Evolutionary conservation across 805 yeast species (phyloP), one percentile per base, ranked within the genome.

Genomic region (Candida germanica): DNA sequence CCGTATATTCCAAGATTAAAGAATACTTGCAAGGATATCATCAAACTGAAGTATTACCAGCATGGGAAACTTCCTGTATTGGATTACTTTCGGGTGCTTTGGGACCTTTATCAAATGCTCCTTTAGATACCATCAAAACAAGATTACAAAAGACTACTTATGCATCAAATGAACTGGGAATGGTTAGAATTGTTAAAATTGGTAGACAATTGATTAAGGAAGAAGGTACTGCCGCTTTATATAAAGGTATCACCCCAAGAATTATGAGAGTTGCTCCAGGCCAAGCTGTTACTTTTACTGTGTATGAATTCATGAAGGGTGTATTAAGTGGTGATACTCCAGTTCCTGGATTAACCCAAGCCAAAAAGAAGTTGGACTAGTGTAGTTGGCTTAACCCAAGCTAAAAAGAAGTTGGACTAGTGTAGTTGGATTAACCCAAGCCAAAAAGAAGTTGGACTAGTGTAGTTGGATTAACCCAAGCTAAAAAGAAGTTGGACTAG

Each of bases 261-360:
- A 91, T 91, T 50, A 89, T 91, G 95, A 83, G 98, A 69, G 98
- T 91, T 35, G 98, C 98, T 9, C 97, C 98, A 16, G 98, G 98
- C 44, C 98, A 91, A 68, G 97, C 98, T 38, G 98, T 91, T 39
- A 93, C 97, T 12, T 91, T 91, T 69, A 93, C 98, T 6, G 96
- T 93, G 29, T 91, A 91, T 64, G 98, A 91, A 68, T 83, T 73
- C 56, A 84, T 87, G 58, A 83, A 88, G 62, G 77, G 72, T 15
- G 67, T 71, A 33, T 73, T 89, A 58, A 56, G 40, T 26, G 69
- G 69, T 33, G 59, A 55, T 34, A 42, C 52, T 20, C 49, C 45
- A 27, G 48, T 41, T 6, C 46, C 46, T 31, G 21, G 42, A 28
- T 35, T 42, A 26, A 36, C 48, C 14, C 39, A 33, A 29, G 29